Conservation (phyloP, 805 yeast genomes). For the Candida insectorum region DNA sequence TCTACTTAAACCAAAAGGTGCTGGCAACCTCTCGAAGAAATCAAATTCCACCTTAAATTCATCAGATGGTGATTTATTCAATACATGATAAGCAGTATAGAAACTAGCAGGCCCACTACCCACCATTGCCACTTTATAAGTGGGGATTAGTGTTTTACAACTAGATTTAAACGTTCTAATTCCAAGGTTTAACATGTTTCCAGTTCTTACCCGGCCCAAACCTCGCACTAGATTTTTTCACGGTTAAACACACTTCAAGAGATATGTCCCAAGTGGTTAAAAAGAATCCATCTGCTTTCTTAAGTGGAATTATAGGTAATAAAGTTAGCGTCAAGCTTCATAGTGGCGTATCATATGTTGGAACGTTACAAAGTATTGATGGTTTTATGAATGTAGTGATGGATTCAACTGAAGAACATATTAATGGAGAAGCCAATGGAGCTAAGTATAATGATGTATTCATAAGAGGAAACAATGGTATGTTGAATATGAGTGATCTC, state of each 20-base stretch:
- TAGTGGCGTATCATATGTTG: conserved; percentile 77
- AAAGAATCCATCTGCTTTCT: conserved; percentile 70
- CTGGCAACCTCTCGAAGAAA: conserved; percentile 78
- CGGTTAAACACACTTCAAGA: too few relatives aligned
- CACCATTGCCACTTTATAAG: conserved; percentile 62
- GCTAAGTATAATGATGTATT: conserved; percentile 73
- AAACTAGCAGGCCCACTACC: conserved; percentile 98
- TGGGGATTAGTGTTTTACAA: conserved; percentile 4
- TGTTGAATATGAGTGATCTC: conserved; percentile 22
- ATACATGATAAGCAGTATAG: conserved; percentile 75
- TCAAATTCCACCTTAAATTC: conserved; percentile 47
- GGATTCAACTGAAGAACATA: conserved; percentile 68
- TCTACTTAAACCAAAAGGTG: conserved; percentile 88
- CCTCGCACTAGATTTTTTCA: conserved; percentile 1
- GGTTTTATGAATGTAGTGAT: conserved; percentile 96
- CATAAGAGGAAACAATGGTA: conserved; percentile 83
- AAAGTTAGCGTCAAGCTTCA: conserved; percentile 78
- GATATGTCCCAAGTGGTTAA: conserved; percentile 9
- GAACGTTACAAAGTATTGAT: conserved; percentile 80
- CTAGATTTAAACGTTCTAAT: too few relatives aligned
- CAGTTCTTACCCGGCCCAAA: conserved; percentile 7
- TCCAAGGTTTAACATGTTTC: too few relatives aligned
- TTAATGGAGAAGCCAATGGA: conserved; percentile 41
- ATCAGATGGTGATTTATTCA: conserved; percentile 43
- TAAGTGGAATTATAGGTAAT: conserved; percentile 75